Evolutionary conservation across 2,329 filamentous ascomycete genomes (phyloP), one percentile per base, ranked within the genome.

Genomic region (Paraconiothyrium brasiliense): DNA sequence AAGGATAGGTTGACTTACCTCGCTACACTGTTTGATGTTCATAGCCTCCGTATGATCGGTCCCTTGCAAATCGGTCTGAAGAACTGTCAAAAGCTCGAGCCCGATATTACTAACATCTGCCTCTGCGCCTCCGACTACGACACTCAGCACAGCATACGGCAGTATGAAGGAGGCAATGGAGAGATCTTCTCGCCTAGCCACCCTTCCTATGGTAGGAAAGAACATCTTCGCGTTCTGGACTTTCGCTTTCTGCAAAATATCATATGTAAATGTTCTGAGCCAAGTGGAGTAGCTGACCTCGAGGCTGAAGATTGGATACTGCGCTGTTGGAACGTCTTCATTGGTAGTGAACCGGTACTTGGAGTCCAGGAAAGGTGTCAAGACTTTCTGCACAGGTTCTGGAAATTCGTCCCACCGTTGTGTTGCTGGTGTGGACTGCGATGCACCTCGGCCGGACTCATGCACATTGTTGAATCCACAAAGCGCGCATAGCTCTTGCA

Each of bases 291-390:
- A 95, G 10, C 86, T 86, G 68, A 89, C 86, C 1, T 86, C 84
- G 0, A 86, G 80, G 2, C 83, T 85, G 76, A 94, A 97, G 20
- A 97, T 88, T 0, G 95, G 95, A 76, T 97, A 98, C 27, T 59
- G 65, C 39, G 64, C 76, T 59, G 61, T 70, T 58, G 64, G 66
- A 41, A 73, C 72, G 4, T 71, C 62, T 13, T 69, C 65, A 39
- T 70, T 74, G 50, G 66, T 62, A 22, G 71, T 89, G 44, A 98
- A 85, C 30, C 87, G 84, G 74, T 97, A 99, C 71, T 87, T 90
- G 4, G 96, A 98, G 11, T 84, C 91, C 14, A 97, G 81, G 68
- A 98, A 97, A 1, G 96, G 95, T 0, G 89, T 91, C n/a, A 98
- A 81, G 0, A 92, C 91, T 68, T 93, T 93, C 59, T 92, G 87